Percentiles rank a stretch among this genome's conserved stretches.
Evolutionary conservation across 768 basidiomycete genomes (phyloP).

Genomic region (Sistotremastrum suecicum): DNA sequence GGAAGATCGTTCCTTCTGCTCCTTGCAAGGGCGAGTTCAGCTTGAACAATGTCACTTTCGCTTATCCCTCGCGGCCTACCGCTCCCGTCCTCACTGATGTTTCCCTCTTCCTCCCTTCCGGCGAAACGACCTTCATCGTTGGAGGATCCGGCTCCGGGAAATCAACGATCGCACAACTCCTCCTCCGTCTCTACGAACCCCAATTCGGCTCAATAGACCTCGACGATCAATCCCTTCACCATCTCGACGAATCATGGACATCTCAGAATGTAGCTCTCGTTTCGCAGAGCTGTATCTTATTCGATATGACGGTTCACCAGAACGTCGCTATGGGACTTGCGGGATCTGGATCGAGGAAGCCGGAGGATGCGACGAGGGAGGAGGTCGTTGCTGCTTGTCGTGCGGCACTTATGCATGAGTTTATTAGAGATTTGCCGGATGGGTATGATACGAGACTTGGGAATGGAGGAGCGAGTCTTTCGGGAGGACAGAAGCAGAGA

Average conservation of each 20-base stretch:
- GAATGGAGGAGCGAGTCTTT: slow-evolving; percentile 58
- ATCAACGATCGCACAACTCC: slow-evolving; percentile 50
- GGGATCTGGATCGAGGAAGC: slow-evolving; percentile 24
- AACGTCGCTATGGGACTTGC: slow-evolving; percentile 74
- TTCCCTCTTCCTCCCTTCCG: slow-evolving; percentile 52
- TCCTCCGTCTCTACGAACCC: slow-evolving; percentile 62
- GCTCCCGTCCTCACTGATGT: slow-evolving; percentile 43
- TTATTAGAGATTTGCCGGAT: slow-evolving; percentile 66
- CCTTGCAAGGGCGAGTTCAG: slow-evolving; percentile 57
- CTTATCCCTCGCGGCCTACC: slow-evolving; percentile 60
- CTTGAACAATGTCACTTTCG: slow-evolving; percentile 45
- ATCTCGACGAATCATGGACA: slow-evolving; percentile 61
- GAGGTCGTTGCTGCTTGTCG: slow-evolving; percentile 75
- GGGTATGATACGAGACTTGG: slow-evolving; percentile 82
- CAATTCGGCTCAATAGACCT: slow-evolving; percentile 52
- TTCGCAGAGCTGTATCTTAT: slow-evolving; percentile 66
- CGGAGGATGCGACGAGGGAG: slow-evolving; percentile 38
- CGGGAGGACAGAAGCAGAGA: slow-evolving; percentile 87
- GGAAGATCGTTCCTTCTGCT: slow-evolving; percentile 45
- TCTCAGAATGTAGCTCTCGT: slow-evolving; percentile 60
- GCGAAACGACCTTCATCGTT: slow-evolving; percentile 68
- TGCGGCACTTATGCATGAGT: slow-evolving; percentile 80
- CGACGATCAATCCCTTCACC: slow-evolving; percentile 70
- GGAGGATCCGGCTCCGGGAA: slow-evolving; percentile 71
- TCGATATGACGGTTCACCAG: slow-evolving; percentile 68